Conservation (phyloP, 306 rosid species). For the Lagenaria siceraria region DNA sequence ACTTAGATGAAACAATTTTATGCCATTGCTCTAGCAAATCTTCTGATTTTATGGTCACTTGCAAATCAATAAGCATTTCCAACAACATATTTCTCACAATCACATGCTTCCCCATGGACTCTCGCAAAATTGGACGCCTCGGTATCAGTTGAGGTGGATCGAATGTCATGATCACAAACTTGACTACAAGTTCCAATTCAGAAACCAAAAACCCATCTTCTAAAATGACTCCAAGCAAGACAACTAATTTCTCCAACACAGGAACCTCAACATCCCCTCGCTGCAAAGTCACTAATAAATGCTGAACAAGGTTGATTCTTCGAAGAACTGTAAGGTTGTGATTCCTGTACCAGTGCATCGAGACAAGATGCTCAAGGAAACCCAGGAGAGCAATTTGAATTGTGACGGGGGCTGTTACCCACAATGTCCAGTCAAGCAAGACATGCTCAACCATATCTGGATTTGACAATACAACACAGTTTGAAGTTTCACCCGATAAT, state of each 20-base stretch:
- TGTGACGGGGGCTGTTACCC: constrained; percentile 79
- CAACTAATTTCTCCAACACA: constrained; percentile 87
- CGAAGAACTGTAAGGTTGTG: constrained; percentile 94
- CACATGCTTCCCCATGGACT: constrained; percentile 97
- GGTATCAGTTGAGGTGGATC: constrained; percentile 78
- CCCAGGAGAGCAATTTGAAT: constrained; percentile 93
- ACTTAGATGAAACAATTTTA: constrained; percentile 87
- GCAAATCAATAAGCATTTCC: constrained; percentile 98
- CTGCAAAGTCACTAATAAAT: constrained; percentile 88
- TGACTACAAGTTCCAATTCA: constrained; percentile 90
- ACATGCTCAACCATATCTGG: constrained; percentile 99
- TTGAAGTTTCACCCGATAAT: constrained; percentile 73
- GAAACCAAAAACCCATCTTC: constrained; percentile 93
- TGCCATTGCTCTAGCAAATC: constrained; percentile 99
- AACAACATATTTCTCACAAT: constrained; percentile 94
- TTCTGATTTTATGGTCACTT: constrained; percentile 78
- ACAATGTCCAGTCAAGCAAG: constrained; percentile 95
- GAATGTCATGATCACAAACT: constrained; percentile 97
- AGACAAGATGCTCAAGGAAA: constrained; percentile 93
- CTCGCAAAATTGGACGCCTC: constrained; percentile 54
- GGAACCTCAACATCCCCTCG: constrained; percentile 99
- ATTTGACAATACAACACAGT: constrained; percentile 95
- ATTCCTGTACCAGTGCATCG: constrained; percentile 98
- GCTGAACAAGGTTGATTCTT: constrained; percentile 89
- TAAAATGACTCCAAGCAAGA: constrained; percentile 89